Evolutionary conservation across 345 rosid species (phyloP).

Genomic region (Triadica sebifera): DNA sequence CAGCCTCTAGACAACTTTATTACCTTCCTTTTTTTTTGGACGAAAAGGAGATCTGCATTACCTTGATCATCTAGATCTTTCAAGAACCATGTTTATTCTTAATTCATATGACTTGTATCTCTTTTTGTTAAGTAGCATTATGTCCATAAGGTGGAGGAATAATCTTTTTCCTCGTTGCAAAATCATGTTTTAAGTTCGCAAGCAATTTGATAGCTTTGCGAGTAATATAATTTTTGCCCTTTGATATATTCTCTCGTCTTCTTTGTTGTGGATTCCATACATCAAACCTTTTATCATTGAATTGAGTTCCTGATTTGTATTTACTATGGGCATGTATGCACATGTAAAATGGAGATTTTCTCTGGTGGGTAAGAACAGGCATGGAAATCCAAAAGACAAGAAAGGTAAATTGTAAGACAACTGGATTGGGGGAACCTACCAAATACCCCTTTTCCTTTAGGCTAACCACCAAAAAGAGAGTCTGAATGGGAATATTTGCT

Average conservation of each 20-base stretch:
- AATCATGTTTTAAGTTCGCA: conserved; percentile 25
- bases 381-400: conserved; percentile 14
- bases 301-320: conserved; percentile 1
- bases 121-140: conserved; percentile 7
- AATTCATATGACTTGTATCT: conserved; percentile 15
- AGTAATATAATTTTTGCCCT: neutral
- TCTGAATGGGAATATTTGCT: conserved; percentile 31
- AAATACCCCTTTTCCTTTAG: conserved; percentile 17
- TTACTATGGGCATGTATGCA: neutral
- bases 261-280: neutral
- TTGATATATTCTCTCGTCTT: neutral
- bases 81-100: neutral
- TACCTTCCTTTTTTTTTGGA: neutral
- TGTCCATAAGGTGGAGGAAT: conserved; percentile 21
- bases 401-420: conserved; percentile 3
- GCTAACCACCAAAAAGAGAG: conserved; percentile 30
- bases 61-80: too few relatives aligned
- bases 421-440: conserved; percentile 18
- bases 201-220: conserved; percentile 9
- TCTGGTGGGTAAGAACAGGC: neutral
- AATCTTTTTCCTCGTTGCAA: conserved; percentile 10
- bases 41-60: neutral
- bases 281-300: conserved; percentile 9
- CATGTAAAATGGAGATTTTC: neutral
- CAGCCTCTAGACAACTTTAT: neutral